Base-by-base conservation (phyloP, 192 early-diverging fungal species). In the Entophlyctis helioformis region DNA sequence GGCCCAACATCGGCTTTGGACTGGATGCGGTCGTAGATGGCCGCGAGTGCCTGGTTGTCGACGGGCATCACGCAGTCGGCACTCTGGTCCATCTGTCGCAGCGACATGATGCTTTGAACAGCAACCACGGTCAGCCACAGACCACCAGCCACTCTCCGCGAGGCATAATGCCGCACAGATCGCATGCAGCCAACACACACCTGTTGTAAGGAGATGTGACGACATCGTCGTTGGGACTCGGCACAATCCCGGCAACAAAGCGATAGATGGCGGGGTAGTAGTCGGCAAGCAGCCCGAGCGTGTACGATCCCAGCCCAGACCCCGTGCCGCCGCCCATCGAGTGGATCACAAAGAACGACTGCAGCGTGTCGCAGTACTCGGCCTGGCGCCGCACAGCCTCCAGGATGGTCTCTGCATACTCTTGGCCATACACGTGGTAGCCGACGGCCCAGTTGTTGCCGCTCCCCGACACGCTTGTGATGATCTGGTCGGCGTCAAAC, bases 371-470 rank as follows among this genome's bases (percentile, higher is more conserved):
- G 41, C 74, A 77, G 16, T n/a, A 31, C 54, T 78, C 76, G 19
- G 71, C 67, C 48, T 78, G 47, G 5, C 36, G 51, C 15, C 66
- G 41, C 9, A 78, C 37, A 2, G 56, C 51, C n/a, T 78, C 67
- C 20, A 58, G 26, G 11, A 78, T 59, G 1, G 19, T 18, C 19
- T 75, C 62, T 7, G 49, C 27, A 37, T 59, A 72, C 34, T 53
- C 11, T 2, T 46, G 48, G 11, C 69, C 72, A 43, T 79, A 75
- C 2, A 46, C 34, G 46, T 38, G 36, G 54, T 78, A 64, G 1
- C 76, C 76, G n/a, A 69, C 60, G 9, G 67, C 63, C 64, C 76
- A 78, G 43, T 79, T 79, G 60, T 79, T 79, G 13, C 74, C 74
- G 36, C 60, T 64, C 6, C 74, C 76, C 19, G 65, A 66, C 31